A percentile compares a stretch with the other conserved stretches of the same genome.
phyloP scores from a whole-genome alignment of 179 eudicot species.

The Gypsophila paniculata region DNA sequence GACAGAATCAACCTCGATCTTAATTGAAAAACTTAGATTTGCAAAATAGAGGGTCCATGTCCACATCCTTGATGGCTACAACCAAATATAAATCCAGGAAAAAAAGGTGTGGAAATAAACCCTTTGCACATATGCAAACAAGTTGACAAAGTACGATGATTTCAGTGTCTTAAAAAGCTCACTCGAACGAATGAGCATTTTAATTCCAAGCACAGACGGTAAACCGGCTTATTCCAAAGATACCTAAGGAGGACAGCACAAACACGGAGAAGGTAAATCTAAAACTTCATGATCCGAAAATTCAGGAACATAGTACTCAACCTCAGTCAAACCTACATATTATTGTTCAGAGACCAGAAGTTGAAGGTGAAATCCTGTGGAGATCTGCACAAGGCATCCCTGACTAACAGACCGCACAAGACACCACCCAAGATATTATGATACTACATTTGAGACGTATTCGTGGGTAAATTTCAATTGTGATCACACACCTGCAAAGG shows the following conservation, averaged over 20 bases:
- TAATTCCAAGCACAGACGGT: slow-evolving; percentile 1
- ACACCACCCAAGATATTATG: neutral
- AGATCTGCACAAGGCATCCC: slow-evolving; percentile 14
- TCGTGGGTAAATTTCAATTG: neutral
- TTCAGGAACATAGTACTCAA: neutral
- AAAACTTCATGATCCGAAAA: slow-evolving; percentile 8
- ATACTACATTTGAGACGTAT: slow-evolving; percentile 13
- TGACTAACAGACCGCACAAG: neutral
- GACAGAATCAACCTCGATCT: too few species aligned
- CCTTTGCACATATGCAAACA: neutral
- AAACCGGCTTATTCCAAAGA: neutral
- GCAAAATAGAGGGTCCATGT: too few species aligned
- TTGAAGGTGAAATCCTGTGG: slow-evolving; percentile 3
- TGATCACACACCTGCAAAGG: slow-evolving; percentile 20
- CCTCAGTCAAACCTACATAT: slow-evolving; percentile 15
- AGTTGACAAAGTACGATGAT: neutral
- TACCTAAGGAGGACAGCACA: neutral
- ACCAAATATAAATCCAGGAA: too few species aligned
- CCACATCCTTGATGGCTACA: too few species aligned
- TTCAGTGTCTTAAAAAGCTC: slow-evolving; percentile 1
- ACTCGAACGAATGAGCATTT: slow-evolving; percentile 9
- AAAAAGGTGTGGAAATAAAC: neutral
- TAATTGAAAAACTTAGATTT: too few species aligned
- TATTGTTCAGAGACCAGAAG: neutral
- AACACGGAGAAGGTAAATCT: neutral